Conservation (phyloP, 495 filamentous ascomycete species). For the Chaetomium cochliodes region DNA sequence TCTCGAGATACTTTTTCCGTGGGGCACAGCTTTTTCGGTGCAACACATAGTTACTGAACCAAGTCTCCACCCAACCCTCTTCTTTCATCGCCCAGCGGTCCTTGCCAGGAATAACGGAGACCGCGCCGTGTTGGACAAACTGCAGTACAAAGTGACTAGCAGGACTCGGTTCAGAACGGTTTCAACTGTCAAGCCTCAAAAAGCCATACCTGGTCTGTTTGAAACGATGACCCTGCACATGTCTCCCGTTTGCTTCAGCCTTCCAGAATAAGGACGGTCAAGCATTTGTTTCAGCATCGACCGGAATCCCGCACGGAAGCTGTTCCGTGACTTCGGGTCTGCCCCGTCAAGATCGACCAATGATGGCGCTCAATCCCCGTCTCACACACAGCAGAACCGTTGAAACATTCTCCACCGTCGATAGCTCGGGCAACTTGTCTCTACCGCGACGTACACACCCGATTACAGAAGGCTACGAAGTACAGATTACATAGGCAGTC, state of each 20-base stretch:
- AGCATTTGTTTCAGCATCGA: slow-evolving; percentile 10
- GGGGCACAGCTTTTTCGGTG: not conserved
- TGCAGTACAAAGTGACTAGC: not conserved
- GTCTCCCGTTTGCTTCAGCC: not conserved
- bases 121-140: not conserved
- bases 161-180: not conserved
- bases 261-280: slow-evolving; percentile 1
- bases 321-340: not conserved
- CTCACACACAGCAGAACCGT: not conserved
- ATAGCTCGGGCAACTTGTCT: too few species aligned
- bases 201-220: not conserved
- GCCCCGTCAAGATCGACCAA: not conserved
- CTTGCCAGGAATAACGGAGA: too few species aligned
- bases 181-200: slow-evolving; percentile 1
- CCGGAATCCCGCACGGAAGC: not conserved
- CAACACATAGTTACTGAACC: not conserved
- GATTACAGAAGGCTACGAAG: not conserved
- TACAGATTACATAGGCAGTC: not conserved
- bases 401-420: not conserved
- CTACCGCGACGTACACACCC: too few species aligned
- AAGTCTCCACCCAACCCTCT: not conserved
- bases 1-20: slow-evolving; percentile 4
- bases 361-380: not conserved
- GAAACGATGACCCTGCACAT: not conserved
- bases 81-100: too few species aligned